Base-by-base conservation (phyloP, 2,329 filamentous ascomycete species). In the Xylariaceae sp. region DNA sequence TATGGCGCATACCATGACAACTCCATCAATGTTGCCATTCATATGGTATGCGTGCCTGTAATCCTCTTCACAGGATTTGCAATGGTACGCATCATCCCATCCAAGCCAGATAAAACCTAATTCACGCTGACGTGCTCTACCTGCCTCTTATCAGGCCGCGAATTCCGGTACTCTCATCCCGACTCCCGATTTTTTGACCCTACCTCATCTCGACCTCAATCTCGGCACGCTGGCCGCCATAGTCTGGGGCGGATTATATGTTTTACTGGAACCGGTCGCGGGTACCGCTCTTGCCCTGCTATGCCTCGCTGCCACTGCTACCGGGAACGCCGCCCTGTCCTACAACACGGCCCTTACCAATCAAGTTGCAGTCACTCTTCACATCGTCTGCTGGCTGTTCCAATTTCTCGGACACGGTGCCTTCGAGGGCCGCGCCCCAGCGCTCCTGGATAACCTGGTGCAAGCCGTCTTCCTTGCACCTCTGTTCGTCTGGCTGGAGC, bases 401-500 rank as follows among this genome's bases (percentile, higher is more conserved):
- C 93, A 98, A 62, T 96, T 98, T 60, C 56, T 97, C 38, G 93
- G 93, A 19, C 93, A 98, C 60, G 90, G 89, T 29, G 80, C 77
- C 38, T 97, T 89, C 54, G 93, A 97, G 66, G 81, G 87, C 16
- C 81, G 91, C 39, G 88, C 90, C 3, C 93, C 91, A 7, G 91
- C 90, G 4, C 69, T 97, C 49, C 70, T 97, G 36, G 90, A 97
- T 67, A 97, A 96, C 59, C 68, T 97, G 32, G 74, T 94, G 36
- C 93, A 97, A 67, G 90, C 93, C 19, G 65, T 97, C 50, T 91
- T 97, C 59, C 74, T 97, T 18, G 93, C 93, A 0, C 93, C 93
- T 8, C 85, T 98, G 58, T 98, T 97, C 56, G 91, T 97, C 44
- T 98, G 93, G 87, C 85, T 98, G 55, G 90, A 97, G 69, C 68